A percentile compares a stretch with the other conserved stretches of the same genome.
These are phyloP conservation scores for Globisporangium solare DNA, from an alignment of 352 stramenopile genomes.

Conservation along the genomic window DNA sequence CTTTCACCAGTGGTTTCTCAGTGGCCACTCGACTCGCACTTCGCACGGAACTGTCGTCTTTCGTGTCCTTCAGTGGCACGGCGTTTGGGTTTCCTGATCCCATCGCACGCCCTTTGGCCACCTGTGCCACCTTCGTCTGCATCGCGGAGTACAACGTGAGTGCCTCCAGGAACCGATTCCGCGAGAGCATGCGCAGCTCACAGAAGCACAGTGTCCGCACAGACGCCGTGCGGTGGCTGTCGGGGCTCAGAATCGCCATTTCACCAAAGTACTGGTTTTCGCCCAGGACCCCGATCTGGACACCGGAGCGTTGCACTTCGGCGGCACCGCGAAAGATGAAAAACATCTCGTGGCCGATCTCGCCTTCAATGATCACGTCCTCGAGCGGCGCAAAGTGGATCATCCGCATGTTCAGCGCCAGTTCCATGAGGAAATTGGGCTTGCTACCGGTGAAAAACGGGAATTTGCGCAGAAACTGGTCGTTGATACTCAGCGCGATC, in stretches of 20 bases:
- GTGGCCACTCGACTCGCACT: neutral
- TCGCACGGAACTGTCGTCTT: slow-evolving; percentile 18
- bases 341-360: slow-evolving; percentile 84
- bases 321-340: slow-evolving; percentile 81
- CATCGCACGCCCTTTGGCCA: slow-evolving; percentile 28
- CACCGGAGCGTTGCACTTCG: slow-evolving; percentile 52
- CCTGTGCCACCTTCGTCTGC: slow-evolving; percentile 50
- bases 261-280: slow-evolving; percentile 85
- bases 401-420: slow-evolving; percentile 80
- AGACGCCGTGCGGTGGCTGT: slow-evolving; percentile 63
- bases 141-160: slow-evolving; percentile 69
- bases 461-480: slow-evolving; percentile 79
- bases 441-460: slow-evolving; percentile 74
- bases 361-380: slow-evolving; percentile 75
- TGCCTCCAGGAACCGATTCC: slow-evolving; percentile 74
- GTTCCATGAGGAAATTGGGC: slow-evolving; percentile 81
- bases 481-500: slow-evolving; percentile 78
- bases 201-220: slow-evolving; percentile 79
- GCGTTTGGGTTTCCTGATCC: slow-evolving; percentile 9
- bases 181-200: slow-evolving; percentile 73
- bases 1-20: neutral
- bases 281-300: slow-evolving; percentile 61
- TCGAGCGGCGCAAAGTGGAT: slow-evolving; percentile 74
- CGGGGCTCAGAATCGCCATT: slow-evolving; percentile 78
- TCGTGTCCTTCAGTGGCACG: slow-evolving; percentile 11